phyloP scores from a whole-genome alignment of 169 alveolate genomes.

The Ichthyophthirius multifiliis region DNA sequence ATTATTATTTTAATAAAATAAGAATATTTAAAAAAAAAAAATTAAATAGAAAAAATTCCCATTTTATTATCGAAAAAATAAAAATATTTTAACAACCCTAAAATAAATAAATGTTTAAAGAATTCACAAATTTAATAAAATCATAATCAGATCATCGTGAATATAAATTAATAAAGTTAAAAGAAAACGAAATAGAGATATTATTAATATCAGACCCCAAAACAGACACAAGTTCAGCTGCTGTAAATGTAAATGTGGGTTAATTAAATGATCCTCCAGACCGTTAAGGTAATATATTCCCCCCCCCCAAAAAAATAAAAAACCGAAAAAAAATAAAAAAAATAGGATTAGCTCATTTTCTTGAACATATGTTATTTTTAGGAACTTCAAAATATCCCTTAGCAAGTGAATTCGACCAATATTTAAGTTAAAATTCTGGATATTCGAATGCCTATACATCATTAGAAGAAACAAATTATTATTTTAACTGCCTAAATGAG shows the following conservation, averaged over 20 bases:
- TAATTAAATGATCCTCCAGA: conserved; percentile 83
- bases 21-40: too few species aligned
- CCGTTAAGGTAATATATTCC: conserved; percentile 3
- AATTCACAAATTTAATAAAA: too few species aligned
- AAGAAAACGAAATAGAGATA: neutral
- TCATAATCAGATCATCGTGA: neutral
- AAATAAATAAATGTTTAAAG: too few species aligned
- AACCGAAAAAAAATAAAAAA: too few species aligned
- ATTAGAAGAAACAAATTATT: conserved; percentile 83
- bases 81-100: too few species aligned
- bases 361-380: conserved; percentile 93
- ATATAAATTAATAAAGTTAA: neutral
- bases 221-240: conserved; percentile 69
- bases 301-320: neutral
- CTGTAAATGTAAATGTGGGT: conserved; percentile 81
- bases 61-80: too few species aligned
- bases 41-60: too few species aligned
- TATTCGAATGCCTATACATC: conserved; percentile 89
- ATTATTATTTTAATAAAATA: too few species aligned
- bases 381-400: conserved; percentile 91
- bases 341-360: conserved; percentile 92
- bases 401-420: conserved; percentile 83
- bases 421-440: conserved; percentile 88
- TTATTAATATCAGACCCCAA: neutral
- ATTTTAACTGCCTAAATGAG: conserved; percentile 84